A percentile compares a stretch with the other conserved stretches of the same genome.
Evolutionary conservation across 495 filamentous ascomycete genomes (phyloP).

Genomic region (Aspergillus carlsbadensis): DNA sequence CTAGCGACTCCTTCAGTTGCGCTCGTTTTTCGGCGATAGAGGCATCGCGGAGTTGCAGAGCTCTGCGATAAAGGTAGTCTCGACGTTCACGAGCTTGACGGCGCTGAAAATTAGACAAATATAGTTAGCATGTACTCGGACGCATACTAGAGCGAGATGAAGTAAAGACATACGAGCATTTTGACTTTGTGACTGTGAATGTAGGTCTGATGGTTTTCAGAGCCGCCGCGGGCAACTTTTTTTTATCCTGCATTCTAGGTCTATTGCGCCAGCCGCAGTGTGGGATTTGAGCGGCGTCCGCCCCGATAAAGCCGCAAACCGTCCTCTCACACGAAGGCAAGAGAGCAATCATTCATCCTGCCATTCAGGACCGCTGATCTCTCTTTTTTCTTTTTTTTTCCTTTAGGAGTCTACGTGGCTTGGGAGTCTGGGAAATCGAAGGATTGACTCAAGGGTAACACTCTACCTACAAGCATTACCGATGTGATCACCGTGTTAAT

Average conservation of each 20-base stretch:
- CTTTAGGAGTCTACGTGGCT: slow-evolving; percentile 11
- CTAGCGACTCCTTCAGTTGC: slow-evolving; percentile 80
- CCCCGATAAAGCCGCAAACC: slow-evolving; percentile 28
- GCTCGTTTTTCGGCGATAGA: slow-evolving; percentile 89
- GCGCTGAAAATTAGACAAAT: slow-evolving; percentile 38
- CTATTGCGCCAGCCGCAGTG: slow-evolving; percentile 30
- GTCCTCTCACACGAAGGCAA: slow-evolving; percentile 13
- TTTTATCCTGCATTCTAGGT: slow-evolving; percentile 37
- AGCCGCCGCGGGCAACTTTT: slow-evolving; percentile 45
- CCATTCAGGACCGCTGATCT: slow-evolving; percentile 11
- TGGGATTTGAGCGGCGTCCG: slow-evolving; percentile 31
- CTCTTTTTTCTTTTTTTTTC: slow-evolving; percentile 12
- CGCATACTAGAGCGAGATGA: too few relatives aligned
- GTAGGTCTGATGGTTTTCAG: neutral
- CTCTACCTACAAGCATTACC: neutral
- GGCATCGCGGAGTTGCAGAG: slow-evolving; percentile 80
- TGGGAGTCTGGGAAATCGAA: slow-evolving; percentile 6
- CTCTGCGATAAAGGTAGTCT: slow-evolving; percentile 90
- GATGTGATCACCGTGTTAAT: neutral
- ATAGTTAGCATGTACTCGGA: neutral
- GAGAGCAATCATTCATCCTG: slow-evolving; percentile 14
- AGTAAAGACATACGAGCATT: slow-evolving; percentile 43
- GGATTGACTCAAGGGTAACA: neutral
- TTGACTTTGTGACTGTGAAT: slow-evolving; percentile 13
- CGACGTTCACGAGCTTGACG: slow-evolving; percentile 81